Percentiles rank a stretch among this genome's conserved stretches.
These are phyloP conservation scores for Solanum chmielewskii DNA, from an alignment of 257 asterid genomes.

Conservation along the genomic window DNA sequence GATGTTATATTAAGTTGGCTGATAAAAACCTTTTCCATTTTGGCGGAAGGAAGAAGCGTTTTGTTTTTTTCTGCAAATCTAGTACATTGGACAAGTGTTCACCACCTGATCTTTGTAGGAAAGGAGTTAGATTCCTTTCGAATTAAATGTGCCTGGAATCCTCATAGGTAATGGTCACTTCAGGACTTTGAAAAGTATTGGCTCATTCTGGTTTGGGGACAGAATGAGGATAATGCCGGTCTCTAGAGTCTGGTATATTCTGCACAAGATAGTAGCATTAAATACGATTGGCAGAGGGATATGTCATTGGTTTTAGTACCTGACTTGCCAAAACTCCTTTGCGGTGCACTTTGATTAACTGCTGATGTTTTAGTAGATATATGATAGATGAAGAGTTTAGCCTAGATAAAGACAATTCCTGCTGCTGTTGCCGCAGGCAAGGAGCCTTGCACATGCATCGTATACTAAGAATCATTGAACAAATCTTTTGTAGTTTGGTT, in stretches of 20 bases:
- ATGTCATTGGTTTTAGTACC: neutral
- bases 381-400: neutral
- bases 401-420: neutral
- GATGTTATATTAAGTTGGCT: neutral
- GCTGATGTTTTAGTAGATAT: neutral
- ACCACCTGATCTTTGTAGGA: neutral
- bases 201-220: neutral
- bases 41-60: neutral
- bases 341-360: neutral
- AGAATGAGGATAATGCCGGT: neutral
- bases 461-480: neutral
- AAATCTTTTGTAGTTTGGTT: neutral
- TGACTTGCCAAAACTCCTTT: neutral
- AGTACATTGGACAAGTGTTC: neutral
- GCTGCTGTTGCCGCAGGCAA: neutral
- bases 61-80: neutral
- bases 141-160: neutral
- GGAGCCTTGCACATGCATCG: neutral
- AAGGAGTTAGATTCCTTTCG: neutral
- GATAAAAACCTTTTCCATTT: neutral
- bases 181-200: neutral
- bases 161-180: neutral
- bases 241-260: neutral
- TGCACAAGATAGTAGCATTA: neutral
- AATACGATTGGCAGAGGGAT: neutral